These are phyloP conservation scores for Geranomyces variabilis DNA, from an alignment of 192 early-diverging fungal species.

Conservation along the genomic window DNA sequence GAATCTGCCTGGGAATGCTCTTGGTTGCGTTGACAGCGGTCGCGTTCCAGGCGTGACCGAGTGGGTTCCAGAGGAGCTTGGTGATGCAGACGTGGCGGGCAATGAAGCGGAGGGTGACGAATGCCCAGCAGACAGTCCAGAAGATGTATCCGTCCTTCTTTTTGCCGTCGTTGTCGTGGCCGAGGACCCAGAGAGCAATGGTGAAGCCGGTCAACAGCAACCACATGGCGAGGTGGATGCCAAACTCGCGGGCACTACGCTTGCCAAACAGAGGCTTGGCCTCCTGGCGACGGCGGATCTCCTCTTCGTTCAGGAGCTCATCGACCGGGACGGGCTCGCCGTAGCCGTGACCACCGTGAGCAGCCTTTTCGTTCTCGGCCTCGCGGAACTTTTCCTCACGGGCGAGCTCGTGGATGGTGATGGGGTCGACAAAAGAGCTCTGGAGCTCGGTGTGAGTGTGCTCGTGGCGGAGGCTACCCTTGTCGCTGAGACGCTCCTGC, in stretches of 20 bases:
- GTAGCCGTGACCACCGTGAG: background rate
- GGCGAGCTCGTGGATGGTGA: slow-evolving; percentile 1
- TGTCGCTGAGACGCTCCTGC: background rate
- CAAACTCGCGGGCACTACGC: slow-evolving; percentile 29
- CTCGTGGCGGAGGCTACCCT: background rate
- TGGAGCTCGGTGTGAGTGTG: slow-evolving; percentile 1
- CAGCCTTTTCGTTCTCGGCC: slow-evolving; percentile 1
- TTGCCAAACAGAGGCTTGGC: slow-evolving; percentile 50
- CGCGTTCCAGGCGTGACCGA: slow-evolving; percentile 38
- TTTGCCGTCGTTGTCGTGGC: slow-evolving; percentile 46
- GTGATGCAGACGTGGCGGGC: slow-evolving; percentile 53
- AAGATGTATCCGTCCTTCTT: slow-evolving; percentile 43
- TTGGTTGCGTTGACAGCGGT: slow-evolving; percentile 30
- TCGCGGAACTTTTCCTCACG: slow-evolving; percentile 1
- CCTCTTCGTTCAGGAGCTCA: slow-evolving; percentile 7
- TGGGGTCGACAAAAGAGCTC: background rate
- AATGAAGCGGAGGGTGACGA: slow-evolving; percentile 50
- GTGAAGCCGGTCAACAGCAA: slow-evolving; percentile 62
- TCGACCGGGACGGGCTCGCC: background rate
- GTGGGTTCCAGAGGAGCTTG: slow-evolving; percentile 45
- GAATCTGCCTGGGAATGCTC: slow-evolving; percentile 46
- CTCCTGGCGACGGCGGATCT: slow-evolving; percentile 14
- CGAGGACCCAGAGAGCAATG: slow-evolving; percentile 60
- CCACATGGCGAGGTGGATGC: slow-evolving; percentile 55
- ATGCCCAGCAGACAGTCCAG: slow-evolving; percentile 42